Percentiles rank a stretch among this genome's conserved stretches.
phyloP scores from a whole-genome alignment of 139 green algal genomes.

The Chlorella sp. region DNA sequence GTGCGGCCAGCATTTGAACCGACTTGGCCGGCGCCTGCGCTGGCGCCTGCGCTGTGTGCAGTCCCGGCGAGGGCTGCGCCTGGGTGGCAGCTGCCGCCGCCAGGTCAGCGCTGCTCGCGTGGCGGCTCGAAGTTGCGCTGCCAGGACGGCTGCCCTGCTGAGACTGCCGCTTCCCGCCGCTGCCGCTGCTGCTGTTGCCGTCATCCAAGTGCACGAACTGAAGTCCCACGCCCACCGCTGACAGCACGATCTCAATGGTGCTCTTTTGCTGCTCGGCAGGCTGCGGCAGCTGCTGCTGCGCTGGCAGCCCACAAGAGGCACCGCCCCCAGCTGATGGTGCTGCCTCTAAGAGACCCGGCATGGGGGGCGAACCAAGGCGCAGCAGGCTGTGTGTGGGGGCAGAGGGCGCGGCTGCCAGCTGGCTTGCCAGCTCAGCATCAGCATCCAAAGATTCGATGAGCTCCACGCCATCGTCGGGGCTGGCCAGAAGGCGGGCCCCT shows the following conservation, averaged over 20 bases:
- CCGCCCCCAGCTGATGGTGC: background rate
- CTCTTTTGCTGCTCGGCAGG: slow-evolving; percentile 8
- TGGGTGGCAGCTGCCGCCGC: background rate
- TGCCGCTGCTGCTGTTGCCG: background rate
- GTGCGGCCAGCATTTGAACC: slow-evolving; percentile 58
- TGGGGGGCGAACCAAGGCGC: background rate
- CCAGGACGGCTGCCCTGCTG: slow-evolving; percentile 10
- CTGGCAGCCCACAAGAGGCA: background rate
- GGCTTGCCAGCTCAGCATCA: slow-evolving; percentile 9
- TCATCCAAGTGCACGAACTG: slow-evolving; percentile 62
- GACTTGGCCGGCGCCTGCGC: slow-evolving; percentile 21
- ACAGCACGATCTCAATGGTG: slow-evolving; percentile 57
- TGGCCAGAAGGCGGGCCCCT: slow-evolving; percentile 52
- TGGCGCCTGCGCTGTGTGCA: background rate
- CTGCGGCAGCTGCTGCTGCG: background rate
- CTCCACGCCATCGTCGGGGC: slow-evolving; percentile 45
- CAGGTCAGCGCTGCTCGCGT: background rate
- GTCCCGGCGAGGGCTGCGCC: background rate
- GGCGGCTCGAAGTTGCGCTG: background rate
- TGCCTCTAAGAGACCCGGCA: background rate
- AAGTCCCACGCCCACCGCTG: slow-evolving; percentile 58
- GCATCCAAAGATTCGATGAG: slow-evolving; percentile 26
- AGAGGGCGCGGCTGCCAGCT: background rate
- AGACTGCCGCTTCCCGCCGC: no score
- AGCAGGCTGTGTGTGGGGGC: background rate